phyloP scores from a whole-genome alignment of 116 monocot species.

The Zostera marina region DNA sequence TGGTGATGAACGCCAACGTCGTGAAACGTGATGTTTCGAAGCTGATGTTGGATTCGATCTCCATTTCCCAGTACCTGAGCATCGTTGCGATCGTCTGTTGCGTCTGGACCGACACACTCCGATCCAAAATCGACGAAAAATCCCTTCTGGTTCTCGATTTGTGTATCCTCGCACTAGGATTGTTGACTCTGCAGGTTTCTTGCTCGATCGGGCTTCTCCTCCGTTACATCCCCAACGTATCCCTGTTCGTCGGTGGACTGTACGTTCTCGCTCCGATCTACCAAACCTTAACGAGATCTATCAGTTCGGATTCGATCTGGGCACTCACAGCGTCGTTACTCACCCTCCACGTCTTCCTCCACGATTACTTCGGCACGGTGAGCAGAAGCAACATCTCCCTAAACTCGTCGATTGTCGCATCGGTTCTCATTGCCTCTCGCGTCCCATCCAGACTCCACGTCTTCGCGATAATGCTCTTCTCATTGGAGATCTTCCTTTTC shows the following conservation, averaged over 20 bases:
- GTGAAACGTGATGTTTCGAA: slow-evolving; percentile 66
- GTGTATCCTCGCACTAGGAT: slow-evolving; percentile 47
- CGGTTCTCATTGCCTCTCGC: slow-evolving; percentile 72
- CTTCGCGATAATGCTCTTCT: slow-evolving; percentile 74
- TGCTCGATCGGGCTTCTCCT: slow-evolving; percentile 25
- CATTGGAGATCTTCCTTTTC: slow-evolving; percentile 79
- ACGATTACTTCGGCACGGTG: slow-evolving; percentile 56
- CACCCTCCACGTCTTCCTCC: slow-evolving; percentile 73
- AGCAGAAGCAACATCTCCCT: slow-evolving; percentile 66
- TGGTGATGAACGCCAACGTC: slow-evolving; percentile 95
- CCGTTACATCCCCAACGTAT: slow-evolving; percentile 56
- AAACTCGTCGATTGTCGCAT: slow-evolving; percentile 83
- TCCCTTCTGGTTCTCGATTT: slow-evolving; percentile 54
- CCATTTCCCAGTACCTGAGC: slow-evolving; percentile 75
- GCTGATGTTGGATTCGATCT: slow-evolving; percentile 72
- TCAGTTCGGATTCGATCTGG: slow-evolving; percentile 85
- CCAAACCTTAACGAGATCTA: slow-evolving; percentile 74
- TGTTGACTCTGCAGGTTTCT: slow-evolving; percentile 31
- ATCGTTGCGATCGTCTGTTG: slow-evolving; percentile 51
- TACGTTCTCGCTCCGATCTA: slow-evolving; percentile 72
- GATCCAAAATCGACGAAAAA: slow-evolving; percentile 39
- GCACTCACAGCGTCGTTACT: slow-evolving; percentile 54
- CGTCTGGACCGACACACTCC: slow-evolving; percentile 62
- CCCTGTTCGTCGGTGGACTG: slow-evolving; percentile 61
- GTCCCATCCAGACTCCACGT: slow-evolving; percentile 84